Evolutionary conservation across 441 rosid genomes (phyloP), one percentile per base, ranked within the genome.

Genomic region (Melastoma candidum): DNA sequence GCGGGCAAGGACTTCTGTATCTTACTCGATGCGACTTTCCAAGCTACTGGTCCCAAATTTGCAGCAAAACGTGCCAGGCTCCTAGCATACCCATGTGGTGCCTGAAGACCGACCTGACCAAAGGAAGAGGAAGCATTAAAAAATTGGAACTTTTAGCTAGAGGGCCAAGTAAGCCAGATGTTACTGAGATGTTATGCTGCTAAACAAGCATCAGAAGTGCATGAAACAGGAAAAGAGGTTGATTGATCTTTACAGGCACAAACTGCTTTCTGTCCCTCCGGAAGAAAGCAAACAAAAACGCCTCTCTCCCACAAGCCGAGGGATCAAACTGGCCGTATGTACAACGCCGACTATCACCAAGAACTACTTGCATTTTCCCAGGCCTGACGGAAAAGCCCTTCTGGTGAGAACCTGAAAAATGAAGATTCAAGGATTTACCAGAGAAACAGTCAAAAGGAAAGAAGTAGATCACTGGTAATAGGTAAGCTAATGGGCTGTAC

Each of bases 11-110:
- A 66, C 29, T 57, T 69, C 46, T 71, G 68, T 48, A 84, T 84
- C 57, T 69, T 77, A 57, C 29, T 72, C 4, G 77, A 64, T 45
- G 94, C 95, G 13, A 75, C 56, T 64, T 65, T 77, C 95, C 95
- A 86, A 60, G 71, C 78, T 53, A 61, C 64, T 43, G 87, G 78
- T 27, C 97, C 92, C 17, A 90, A 72, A 60, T 68, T 72, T 13
- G 90, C 85, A 49, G 97, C 94, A 59, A 69, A 90, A 39, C 83
- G 80, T 58, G 95, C 88, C 32, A 86, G 60, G 69, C 95, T 86
- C 64, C 83, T 79, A 12, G 84, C 79, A 51, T 84, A 87, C 26
- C 86, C 93, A 67, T 78, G 70, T 60, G 84, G 87, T 32, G 74
- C 12, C 29, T 72, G 73, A 61, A 82, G 61, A 26, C 87, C 96